Conservation (phyloP, 164 flowering plant genomes). For the Sextonia rubra region DNA sequence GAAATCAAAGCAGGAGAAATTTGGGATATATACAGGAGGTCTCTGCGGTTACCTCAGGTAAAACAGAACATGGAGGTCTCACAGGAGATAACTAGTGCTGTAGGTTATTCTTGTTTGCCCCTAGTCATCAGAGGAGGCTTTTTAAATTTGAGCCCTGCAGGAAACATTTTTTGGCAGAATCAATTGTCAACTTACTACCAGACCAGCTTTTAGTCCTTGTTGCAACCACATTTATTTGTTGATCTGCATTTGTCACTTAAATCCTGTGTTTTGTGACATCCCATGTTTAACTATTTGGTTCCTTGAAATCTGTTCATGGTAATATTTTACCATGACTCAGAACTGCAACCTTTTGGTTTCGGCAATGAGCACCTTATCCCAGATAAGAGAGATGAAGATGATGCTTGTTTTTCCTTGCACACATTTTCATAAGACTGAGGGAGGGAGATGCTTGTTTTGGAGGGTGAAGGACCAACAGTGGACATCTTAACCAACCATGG, state of each 20-base stretch:
- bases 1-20: slow-evolving; percentile 79
- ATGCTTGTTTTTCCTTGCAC: too few relatives aligned
- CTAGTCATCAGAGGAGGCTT: neutral
- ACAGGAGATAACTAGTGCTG: neutral
- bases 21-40: slow-evolving; percentile 66
- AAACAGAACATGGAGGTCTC: neutral
- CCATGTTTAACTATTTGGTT: neutral
- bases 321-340: too few relatives aligned
- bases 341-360: too few relatives aligned
- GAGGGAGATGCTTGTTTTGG: too few relatives aligned
- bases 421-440: too few relatives aligned
- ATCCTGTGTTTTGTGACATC: neutral
- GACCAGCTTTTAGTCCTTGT: neutral
- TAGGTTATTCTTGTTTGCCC: neutral
- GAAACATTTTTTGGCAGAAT: neutral
- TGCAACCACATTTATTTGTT: neutral
- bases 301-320: neutral
- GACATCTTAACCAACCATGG: too few relatives aligned
- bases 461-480: too few relatives aligned
- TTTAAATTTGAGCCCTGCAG: neutral
- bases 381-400: too few relatives aligned
- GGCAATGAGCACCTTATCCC: too few relatives aligned
- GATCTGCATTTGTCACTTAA: neutral
- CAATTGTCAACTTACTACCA: neutral
- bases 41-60: slow-evolving; percentile 78